Conservation (phyloP, 805 yeast species). For the Isabelozyma heimii region DNA sequence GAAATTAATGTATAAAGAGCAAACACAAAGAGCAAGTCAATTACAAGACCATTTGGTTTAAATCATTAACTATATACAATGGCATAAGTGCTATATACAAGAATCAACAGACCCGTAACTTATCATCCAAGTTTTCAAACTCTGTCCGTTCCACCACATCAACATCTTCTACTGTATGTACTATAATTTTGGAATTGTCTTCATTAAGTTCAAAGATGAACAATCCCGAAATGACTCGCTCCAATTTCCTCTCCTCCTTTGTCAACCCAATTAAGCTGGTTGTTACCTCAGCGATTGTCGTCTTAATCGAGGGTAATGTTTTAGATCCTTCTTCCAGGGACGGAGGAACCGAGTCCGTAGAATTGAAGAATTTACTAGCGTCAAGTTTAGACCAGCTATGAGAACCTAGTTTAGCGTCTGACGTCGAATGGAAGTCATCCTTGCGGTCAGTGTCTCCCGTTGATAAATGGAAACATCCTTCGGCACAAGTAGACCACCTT, state of each 20-base stretch:
- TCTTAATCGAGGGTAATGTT: slow-evolving; percentile 15
- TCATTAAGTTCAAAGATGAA: slow-evolving; percentile 65
- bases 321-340: not conserved
- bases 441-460: slow-evolving; percentile 3
- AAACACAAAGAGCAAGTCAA: no score
- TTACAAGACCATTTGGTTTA: not conserved
- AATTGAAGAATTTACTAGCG: slow-evolving; percentile 14
- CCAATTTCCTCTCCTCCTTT: slow-evolving; percentile 25
- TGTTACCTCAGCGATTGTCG: slow-evolving; percentile 26
- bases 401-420: slow-evolving; percentile 38
- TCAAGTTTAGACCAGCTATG: slow-evolving; percentile 41
- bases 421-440: slow-evolving; percentile 24
- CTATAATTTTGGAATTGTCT: slow-evolving; percentile 51
- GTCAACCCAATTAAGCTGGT: slow-evolving; percentile 33
- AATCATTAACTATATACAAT: slow-evolving; percentile 5
- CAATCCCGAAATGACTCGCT: slow-evolving; percentile 50
- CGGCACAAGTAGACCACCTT: slow-evolving; percentile 57
- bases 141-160: slow-evolving; percentile 50
- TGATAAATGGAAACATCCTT: slow-evolving; percentile 48
- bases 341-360: not conserved
- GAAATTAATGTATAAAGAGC: not conserved
- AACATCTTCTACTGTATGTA: slow-evolving; percentile 66
- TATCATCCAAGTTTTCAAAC: slow-evolving; percentile 21
- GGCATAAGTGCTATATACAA: not conserved
- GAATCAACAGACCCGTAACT: slow-evolving; percentile 25